Evolutionary conservation across 306 rosid genomes (phyloP).

Genomic region (Glycine soja): DNA sequence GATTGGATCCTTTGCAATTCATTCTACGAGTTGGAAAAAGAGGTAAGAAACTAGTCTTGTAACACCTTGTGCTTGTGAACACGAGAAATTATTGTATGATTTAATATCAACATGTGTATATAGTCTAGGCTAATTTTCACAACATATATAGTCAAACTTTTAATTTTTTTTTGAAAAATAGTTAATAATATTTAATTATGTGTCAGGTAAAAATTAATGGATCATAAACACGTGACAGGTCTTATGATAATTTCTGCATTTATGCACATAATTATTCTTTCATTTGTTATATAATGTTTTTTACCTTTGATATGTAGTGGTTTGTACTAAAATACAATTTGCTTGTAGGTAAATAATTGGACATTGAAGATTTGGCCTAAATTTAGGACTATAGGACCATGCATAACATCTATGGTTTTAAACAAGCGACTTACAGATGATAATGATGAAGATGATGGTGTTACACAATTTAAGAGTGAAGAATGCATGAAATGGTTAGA

Average conservation of each 20-base stretch:
- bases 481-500: constrained; percentile 41
- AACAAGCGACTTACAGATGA: constrained; percentile 24
- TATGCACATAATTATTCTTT: no score
- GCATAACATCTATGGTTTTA: constrained; percentile 26
- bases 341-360: constrained; percentile 23
- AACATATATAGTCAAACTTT: no score
- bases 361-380: constrained; percentile 34
- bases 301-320: not conserved
- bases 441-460: not conserved
- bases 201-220: no score
- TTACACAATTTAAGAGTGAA: constrained; percentile 19
- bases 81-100: no score
- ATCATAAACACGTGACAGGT: no score
- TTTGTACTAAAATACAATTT: not conserved
- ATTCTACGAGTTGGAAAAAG: constrained; percentile 48
- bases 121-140: no score
- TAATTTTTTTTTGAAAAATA: no score
- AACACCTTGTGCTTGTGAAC: no score
- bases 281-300: no score
- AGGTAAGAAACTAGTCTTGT: constrained; percentile 35
- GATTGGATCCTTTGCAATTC: constrained; percentile 46
- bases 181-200: no score
- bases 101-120: no score
- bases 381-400: constrained; percentile 45
- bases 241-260: no score